These are phyloP conservation scores for Pelargonium myrrhifolium DNA, from an alignment of 441 rosid species.

Conservation along the genomic window DNA sequence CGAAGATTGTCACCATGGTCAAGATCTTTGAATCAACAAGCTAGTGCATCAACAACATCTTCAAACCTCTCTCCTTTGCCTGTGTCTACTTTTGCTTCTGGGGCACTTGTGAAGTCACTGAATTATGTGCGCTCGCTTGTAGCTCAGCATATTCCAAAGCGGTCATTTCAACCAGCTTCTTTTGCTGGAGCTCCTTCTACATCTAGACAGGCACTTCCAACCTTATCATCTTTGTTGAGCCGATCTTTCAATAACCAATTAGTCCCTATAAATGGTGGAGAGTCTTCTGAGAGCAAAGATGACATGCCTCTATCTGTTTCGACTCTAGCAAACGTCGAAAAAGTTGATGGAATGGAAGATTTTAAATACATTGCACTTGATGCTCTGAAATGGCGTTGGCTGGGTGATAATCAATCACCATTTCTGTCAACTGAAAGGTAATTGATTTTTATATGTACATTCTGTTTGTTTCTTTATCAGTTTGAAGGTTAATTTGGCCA, in stretches of 20 bases:
- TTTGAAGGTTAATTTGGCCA: conserved; percentile 7
- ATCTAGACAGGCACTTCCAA: conserved; percentile 70
- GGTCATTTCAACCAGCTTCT: conserved; percentile 81
- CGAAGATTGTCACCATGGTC: conserved; percentile 46
- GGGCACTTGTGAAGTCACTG: conserved; percentile 81
- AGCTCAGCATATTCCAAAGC: conserved; percentile 73
- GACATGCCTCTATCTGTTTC: conserved; percentile 47
- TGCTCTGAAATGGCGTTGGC: conserved; percentile 89
- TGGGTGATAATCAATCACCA: conserved; percentile 54
- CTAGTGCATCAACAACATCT: conserved; percentile 32
- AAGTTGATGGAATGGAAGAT: conserved; percentile 54
- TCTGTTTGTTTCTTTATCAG: neutral
- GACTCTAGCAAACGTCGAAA: conserved; percentile 58
- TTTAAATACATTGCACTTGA: conserved; percentile 65
- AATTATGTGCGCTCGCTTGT: conserved; percentile 91
- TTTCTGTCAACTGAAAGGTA: conserved; percentile 66
- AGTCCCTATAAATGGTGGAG: conserved; percentile 56
- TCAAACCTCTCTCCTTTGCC: conserved; percentile 57
- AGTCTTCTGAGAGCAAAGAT: conserved; percentile 64
- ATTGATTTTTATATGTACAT: conserved; percentile 17
- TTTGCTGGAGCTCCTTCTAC: conserved; percentile 76
- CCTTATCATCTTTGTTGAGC: conserved; percentile 75
- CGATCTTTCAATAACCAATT: conserved; percentile 81
- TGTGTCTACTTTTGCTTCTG: conserved; percentile 82
- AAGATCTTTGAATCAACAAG: conserved; percentile 39